Evolutionary conservation across 2,329 filamentous ascomycete genomes (phyloP).

Genomic region (Sarocladiaceae sp.): DNA sequence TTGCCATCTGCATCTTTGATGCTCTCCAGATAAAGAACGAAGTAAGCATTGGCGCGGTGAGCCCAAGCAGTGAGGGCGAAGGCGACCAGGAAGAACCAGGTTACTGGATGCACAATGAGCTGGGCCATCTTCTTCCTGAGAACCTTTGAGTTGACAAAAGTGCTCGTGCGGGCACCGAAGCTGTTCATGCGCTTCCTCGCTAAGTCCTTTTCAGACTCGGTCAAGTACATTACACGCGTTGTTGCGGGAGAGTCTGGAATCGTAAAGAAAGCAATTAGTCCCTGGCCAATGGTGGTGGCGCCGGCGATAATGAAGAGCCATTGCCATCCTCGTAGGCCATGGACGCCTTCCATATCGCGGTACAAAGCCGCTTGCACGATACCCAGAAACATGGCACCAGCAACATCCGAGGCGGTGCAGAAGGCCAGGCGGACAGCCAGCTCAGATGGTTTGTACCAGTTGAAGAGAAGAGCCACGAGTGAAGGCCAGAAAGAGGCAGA

Average conservation of each 20-base stretch:
- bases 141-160: conserved; percentile 18
- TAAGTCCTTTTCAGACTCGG: conserved; percentile 20
- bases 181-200: conserved; percentile 20
- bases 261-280: conserved; percentile 30
- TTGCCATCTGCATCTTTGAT: conserved; percentile 20
- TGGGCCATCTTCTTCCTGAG: conserved; percentile 20
- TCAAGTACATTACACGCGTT: conserved; percentile 23
- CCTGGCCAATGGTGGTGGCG: conserved; percentile 32
- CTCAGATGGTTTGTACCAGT: conserved; percentile 37
- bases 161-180: conserved; percentile 23
- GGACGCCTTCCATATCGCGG: conserved; percentile 31
- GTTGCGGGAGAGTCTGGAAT: conserved; percentile 27
- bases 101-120: conserved; percentile 22
- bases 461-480: conserved; percentile 32
- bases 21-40: conserved; percentile 26
- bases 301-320: conserved; percentile 42
- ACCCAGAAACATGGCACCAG: conserved; percentile 37
- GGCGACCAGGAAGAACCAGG: conserved; percentile 23
- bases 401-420: conserved; percentile 36
- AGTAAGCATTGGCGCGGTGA: conserved; percentile 25
- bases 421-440: conserved; percentile 34
- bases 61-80: conserved; percentile 25
- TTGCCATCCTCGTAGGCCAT: conserved; percentile 35
- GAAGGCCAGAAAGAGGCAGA: conserved; percentile 32
- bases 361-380: conserved; percentile 37